Percentiles rank a stretch among this genome's conserved stretches.
Conservation (phyloP, 371 early-diverging fungal species). For the Mortierella sp. region DNA sequence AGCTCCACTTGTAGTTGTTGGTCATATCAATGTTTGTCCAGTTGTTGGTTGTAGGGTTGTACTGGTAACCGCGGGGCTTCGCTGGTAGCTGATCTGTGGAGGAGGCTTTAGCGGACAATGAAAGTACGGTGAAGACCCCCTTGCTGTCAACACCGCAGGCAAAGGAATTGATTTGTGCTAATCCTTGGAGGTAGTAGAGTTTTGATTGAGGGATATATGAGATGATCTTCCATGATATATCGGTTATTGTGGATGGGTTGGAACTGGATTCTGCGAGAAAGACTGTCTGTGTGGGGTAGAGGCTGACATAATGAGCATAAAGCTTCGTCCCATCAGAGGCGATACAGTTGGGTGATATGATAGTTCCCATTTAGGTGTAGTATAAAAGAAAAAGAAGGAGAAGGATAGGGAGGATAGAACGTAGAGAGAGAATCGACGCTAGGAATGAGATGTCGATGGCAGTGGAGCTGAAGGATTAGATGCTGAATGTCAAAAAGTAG, state of each 20-base stretch:
- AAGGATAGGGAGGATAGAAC: neutral
- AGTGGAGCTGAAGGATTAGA: neutral
- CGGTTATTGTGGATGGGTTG: slow-evolving; percentile 10
- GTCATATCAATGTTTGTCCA: slow-evolving; percentile 32
- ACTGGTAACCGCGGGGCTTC: slow-evolving; percentile 20
- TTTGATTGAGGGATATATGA: slow-evolving; percentile 10
- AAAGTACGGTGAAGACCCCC: slow-evolving; percentile 33
- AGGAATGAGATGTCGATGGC: neutral
- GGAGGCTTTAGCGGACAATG: neutral
- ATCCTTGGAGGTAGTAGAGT: slow-evolving; percentile 13
- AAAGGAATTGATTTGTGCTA: slow-evolving; percentile 7
- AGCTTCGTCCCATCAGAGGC: slow-evolving; percentile 27
- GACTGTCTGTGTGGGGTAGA: neutral
- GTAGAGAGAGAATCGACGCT: neutral
- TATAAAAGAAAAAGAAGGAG: neutral
- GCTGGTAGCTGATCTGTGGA: neutral
- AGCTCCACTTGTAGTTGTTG: slow-evolving; percentile 23
- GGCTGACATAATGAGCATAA: slow-evolving; percentile 9
- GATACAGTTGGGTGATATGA: slow-evolving; percentile 16
- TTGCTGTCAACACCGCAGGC: slow-evolving; percentile 18
- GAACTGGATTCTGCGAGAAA: slow-evolving; percentile 27
- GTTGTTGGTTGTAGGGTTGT: slow-evolving; percentile 5
- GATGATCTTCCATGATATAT: slow-evolving; percentile 27
- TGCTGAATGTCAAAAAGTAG: too few relatives aligned
- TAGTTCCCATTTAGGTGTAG: neutral